Evolutionary conservation across 495 filamentous ascomycete genomes (phyloP).

Genomic region (Astrocystis sublimbata): DNA sequence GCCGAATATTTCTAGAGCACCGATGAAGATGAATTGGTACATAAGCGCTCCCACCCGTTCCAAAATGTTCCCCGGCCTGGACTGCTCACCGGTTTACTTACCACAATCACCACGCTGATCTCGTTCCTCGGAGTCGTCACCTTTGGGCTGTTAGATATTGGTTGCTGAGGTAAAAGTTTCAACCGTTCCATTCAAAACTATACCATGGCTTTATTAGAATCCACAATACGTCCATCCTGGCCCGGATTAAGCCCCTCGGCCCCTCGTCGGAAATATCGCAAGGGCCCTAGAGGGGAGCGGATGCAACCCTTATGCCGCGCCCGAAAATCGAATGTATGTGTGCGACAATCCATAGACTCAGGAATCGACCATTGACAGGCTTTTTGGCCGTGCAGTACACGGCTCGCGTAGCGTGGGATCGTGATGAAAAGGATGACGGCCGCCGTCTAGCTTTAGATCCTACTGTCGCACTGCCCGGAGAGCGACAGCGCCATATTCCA

Average conservation of each 20-base stretch:
- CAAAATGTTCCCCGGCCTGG: not conserved
- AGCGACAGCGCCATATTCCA: constrained; percentile 31
- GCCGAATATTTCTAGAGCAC: not conserved
- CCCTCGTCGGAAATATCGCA: not conserved
- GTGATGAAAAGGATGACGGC: constrained; percentile 28
- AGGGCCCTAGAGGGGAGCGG: not conserved
- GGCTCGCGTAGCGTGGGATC: constrained; percentile 8
- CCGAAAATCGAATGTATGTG: not conserved
- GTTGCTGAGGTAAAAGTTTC: too few relatives aligned
- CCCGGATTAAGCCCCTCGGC: constrained; percentile 4
- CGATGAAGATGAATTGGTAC: not conserved
- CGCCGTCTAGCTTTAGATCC: constrained; percentile 31
- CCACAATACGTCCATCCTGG: not conserved
- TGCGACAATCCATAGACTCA: too few relatives aligned
- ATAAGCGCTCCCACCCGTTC: not conserved
- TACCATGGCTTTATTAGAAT: not conserved
- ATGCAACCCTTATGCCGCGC: not conserved
- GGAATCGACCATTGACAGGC: not conserved
- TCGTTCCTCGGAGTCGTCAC: not conserved
- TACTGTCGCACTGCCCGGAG: constrained; percentile 29
- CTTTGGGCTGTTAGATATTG: too few relatives aligned
- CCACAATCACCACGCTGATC: not conserved
- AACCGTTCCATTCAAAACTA: too few relatives aligned
- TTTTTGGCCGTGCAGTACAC: not conserved
- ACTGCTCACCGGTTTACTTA: constrained; percentile 5